These are phyloP conservation scores for Malbranchea zuffiana DNA, from an alignment of 2,329 filamentous ascomycete genomes.

Conservation along the genomic window DNA sequence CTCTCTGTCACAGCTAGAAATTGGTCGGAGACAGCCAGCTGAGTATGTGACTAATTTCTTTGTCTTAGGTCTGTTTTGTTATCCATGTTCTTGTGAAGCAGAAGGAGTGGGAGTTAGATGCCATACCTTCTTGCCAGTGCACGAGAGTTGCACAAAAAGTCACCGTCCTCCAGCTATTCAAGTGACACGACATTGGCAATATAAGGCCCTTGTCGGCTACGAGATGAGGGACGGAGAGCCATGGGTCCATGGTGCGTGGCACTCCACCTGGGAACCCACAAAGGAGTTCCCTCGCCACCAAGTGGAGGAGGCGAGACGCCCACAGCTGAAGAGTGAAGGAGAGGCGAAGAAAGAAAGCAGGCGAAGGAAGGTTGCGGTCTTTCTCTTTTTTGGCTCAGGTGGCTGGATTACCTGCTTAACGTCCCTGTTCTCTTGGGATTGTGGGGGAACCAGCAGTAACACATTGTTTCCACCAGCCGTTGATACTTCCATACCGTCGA, in stretches of 20 bases:
- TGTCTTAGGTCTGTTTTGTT: no score
- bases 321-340: not conserved
- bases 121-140: no score
- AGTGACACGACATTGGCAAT: slow-evolving; percentile 1
- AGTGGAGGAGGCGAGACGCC: slow-evolving; percentile 1
- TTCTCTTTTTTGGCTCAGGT: no score
- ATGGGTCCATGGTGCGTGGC: slow-evolving; percentile 3
- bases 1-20: not conserved
- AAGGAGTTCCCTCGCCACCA: slow-evolving; percentile 1
- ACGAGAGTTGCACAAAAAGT: not conserved
- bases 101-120: no score
- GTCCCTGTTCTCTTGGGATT: no score
- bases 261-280: slow-evolving; percentile 3
- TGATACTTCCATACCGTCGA: no score
- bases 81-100: no score
- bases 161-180: not conserved
- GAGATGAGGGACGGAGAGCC: slow-evolving; percentile 6
- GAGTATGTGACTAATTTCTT: not conserved
- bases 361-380: no score
- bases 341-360: no score
- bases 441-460: no score
- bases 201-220: slow-evolving; percentile 5
- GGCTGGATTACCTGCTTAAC: no score
- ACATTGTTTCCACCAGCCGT: no score
- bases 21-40: not conserved